phyloP scores from a whole-genome alignment of 129 eudicot species.

The Centaurea solstitialis region DNA sequence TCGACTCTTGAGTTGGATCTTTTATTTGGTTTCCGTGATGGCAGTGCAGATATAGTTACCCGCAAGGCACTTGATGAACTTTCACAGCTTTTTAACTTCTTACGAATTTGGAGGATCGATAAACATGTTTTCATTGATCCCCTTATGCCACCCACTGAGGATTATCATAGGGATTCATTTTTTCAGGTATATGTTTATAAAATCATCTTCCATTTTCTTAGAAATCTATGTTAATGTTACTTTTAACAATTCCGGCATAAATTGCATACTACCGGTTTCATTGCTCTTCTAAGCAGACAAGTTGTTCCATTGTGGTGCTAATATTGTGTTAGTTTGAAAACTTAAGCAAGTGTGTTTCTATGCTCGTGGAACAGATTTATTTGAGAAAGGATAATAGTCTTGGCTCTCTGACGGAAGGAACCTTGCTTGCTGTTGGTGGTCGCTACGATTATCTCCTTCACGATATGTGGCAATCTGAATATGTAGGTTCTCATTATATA shows the following conservation, averaged over 20 bases:
- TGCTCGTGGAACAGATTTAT: slow-evolving; percentile 51
- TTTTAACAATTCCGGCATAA: neutral
- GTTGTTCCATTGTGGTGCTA: neutral
- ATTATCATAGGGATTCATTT: slow-evolving; percentile 79
- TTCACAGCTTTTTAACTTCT: slow-evolving; percentile 73
- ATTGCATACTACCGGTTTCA: neutral
- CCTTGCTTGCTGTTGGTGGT: slow-evolving; percentile 94
- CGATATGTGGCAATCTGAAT: slow-evolving; percentile 50
- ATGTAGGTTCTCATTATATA: slow-evolving; percentile 44
- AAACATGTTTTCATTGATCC: slow-evolving; percentile 70
- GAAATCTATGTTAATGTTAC: neutral
- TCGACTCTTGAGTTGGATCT: neutral
- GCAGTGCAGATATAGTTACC: slow-evolving; percentile 64
- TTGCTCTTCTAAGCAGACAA: slow-evolving; percentile 1
- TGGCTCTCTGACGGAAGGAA: slow-evolving; percentile 72
- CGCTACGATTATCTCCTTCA: slow-evolving; percentile 87
- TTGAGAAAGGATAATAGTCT: slow-evolving; percentile 59
- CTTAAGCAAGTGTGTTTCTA: slow-evolving; percentile 19
- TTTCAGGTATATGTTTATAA: slow-evolving; percentile 59
- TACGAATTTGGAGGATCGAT: slow-evolving; percentile 78
- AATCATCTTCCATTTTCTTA: slow-evolving; percentile 1
- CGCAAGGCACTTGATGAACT: slow-evolving; percentile 91
- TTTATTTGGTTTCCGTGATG: slow-evolving; percentile 7
- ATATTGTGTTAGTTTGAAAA: neutral
- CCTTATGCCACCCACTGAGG: slow-evolving; percentile 95